Percentiles rank a stretch among this genome's conserved stretches.
phyloP scores from a whole-genome alignment of 2,329 filamentous ascomycete species.

The Arachnomyces sp. region DNA sequence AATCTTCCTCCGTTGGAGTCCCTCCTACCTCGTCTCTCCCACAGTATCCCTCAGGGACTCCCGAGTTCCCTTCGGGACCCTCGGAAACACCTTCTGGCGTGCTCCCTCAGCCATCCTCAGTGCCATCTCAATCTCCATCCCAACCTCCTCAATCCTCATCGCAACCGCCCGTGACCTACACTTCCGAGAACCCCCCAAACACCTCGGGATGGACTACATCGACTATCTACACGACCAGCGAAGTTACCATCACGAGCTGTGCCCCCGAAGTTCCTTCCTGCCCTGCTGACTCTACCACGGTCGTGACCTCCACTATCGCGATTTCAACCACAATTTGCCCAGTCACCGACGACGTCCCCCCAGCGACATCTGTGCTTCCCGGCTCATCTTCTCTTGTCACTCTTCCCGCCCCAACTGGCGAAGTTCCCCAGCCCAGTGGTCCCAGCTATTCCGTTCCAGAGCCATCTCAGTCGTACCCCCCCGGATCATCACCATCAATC shows the following conservation, averaged over 20 bases:
- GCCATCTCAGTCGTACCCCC: too few relatives aligned
- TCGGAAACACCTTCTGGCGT: too few relatives aligned
- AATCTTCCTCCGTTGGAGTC: background rate
- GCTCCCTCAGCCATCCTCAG: too few relatives aligned
- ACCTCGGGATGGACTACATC: constrained; percentile 22
- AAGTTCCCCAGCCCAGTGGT: background rate
- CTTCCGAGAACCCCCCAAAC: background rate
- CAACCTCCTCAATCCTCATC: constrained; percentile 1
- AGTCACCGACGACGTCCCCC: constrained; percentile 27
- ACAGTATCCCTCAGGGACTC: too few relatives aligned
- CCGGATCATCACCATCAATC: background rate
- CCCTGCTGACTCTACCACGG: constrained; percentile 41
- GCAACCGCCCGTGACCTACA: constrained; percentile 1
- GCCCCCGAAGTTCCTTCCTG: constrained; percentile 39
- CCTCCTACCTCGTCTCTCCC: constrained; percentile 13
- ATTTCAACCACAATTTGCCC: constrained; percentile 55
- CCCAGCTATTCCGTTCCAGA: too few relatives aligned
- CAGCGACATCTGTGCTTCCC: constrained; percentile 8
- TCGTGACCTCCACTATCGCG: constrained; percentile 48
- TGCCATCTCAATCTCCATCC: background rate
- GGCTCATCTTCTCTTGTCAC: constrained; percentile 1
- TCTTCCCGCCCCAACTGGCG: background rate
- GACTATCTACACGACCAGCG: constrained; percentile 29
- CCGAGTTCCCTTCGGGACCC: constrained; percentile 1
- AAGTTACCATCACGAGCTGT: constrained; percentile 34